These are phyloP conservation scores for Diplodia corticola DNA, from an alignment of 2,329 filamentous ascomycete genomes.

Conservation along the genomic window DNA sequence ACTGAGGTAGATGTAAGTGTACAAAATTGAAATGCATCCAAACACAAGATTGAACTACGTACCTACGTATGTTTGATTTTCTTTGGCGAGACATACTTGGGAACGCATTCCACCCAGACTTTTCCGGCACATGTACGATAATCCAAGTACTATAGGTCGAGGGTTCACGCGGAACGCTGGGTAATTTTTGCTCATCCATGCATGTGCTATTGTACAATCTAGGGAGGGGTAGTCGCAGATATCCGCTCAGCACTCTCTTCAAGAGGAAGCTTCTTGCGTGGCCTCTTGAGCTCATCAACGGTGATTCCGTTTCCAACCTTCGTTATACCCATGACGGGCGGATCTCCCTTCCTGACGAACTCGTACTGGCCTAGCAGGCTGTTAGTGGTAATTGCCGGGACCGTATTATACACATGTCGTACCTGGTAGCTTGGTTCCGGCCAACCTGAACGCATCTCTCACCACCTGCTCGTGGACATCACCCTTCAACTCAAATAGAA, in stretches of 20 bases:
- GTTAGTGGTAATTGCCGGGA: conserved; percentile 7
- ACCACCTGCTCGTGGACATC: conserved; percentile 93
- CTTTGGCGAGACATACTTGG: too few species aligned
- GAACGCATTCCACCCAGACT: neutral
- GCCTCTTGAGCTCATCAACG: conserved; percentile 77
- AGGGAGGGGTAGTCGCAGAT: conserved; percentile 44
- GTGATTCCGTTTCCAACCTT: conserved; percentile 82
- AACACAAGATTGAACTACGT: too few species aligned
- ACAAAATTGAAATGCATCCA: too few species aligned
- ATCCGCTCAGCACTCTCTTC: conserved; percentile 66
- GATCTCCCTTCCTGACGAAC: conserved; percentile 89
- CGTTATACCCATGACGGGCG: conserved; percentile 87
- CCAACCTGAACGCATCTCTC: conserved; percentile 88
- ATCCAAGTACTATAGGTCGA: too few species aligned
- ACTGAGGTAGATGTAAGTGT: too few species aligned
- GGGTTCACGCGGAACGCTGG: neutral
- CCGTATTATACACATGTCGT: conserved; percentile 36
- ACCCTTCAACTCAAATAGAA: conserved; percentile 90
- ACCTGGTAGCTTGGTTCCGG: conserved; percentile 94
- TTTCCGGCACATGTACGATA: neutral
- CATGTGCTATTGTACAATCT: conserved; percentile 9
- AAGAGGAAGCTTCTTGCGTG: conserved; percentile 66
- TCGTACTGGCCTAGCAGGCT: conserved; percentile 70
- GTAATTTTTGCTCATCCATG: neutral
- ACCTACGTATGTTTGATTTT: too few species aligned